A percentile compares a stretch with the other conserved stretches of the same genome.
phyloP scores from a whole-genome alignment of 2,329 filamentous ascomycete genomes.

The Calonectria crousiana region DNA sequence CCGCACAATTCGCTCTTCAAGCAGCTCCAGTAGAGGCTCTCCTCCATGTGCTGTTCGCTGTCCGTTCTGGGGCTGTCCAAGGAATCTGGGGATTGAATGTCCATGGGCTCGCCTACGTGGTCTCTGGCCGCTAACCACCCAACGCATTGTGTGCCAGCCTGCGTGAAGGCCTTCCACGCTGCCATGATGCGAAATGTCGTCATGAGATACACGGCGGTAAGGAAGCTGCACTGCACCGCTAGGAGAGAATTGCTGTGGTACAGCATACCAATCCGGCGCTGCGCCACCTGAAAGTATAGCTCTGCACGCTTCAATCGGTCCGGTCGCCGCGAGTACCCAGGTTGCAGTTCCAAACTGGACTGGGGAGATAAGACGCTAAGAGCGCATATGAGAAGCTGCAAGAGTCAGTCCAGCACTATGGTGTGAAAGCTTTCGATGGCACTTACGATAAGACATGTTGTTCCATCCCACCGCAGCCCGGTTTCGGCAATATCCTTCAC shows the following conservation, averaged over 20 bases:
- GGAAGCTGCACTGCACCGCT: constrained; percentile 35
- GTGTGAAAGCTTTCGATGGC: not conserved
- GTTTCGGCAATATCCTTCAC: constrained; percentile 28
- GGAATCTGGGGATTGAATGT: not conserved
- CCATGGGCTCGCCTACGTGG: not conserved
- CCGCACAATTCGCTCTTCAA: constrained; percentile 41
- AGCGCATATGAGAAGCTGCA: constrained; percentile 37
- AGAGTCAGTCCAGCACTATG: constrained; percentile 4
- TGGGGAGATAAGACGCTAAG: constrained; percentile 33
- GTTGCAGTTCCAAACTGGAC: constrained; percentile 11
- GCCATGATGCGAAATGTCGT: constrained; percentile 35
- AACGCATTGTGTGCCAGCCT: constrained; percentile 27
- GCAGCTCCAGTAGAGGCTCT: constrained; percentile 44
- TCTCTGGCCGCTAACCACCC: constrained; percentile 16
- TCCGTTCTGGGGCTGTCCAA: not conserved
- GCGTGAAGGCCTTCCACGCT: constrained; percentile 38
- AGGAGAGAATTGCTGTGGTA: constrained; percentile 36
- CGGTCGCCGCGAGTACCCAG: constrained; percentile 20
- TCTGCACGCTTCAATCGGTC: constrained; percentile 29
- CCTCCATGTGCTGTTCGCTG: constrained; percentile 32
- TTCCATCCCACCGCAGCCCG: constrained; percentile 36
- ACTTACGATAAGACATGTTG: constrained; percentile 37
- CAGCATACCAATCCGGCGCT: constrained; percentile 37
- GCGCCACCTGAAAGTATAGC: constrained; percentile 35
- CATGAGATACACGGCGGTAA: constrained; percentile 38